Percentiles rank a stretch among this genome's conserved stretches.
These are phyloP conservation scores for Helicocarpus griseus DNA, from an alignment of 2,329 filamentous ascomycete genomes.

Conservation along the genomic window DNA sequence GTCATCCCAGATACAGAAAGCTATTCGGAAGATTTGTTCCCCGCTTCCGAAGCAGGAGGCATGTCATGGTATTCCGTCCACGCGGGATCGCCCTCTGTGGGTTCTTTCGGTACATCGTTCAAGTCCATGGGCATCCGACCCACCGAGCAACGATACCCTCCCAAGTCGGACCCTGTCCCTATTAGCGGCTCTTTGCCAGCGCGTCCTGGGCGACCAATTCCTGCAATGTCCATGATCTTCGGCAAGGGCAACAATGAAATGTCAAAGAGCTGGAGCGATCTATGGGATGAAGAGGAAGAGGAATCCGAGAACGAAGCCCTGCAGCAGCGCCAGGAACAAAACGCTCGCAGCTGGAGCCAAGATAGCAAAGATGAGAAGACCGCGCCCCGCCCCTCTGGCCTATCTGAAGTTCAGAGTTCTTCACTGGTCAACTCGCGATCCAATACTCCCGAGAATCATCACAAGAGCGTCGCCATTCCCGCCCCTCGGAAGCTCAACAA, in stretches of 20 bases:
- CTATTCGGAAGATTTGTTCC: conserved; percentile 78
- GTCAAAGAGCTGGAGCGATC: conserved; percentile 98
- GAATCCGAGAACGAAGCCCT: conserved; percentile 58
- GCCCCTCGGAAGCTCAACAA: conserved; percentile 59
- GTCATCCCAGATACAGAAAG: conserved; percentile 70
- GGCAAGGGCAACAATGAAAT: conserved; percentile 62
- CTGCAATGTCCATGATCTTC: conserved; percentile 69
- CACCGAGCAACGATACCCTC: conserved; percentile 30
- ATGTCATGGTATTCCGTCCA: conserved; percentile 69
- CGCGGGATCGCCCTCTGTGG: conserved; percentile 68
- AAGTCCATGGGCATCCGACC: conserved; percentile 54
- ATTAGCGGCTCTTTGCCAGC: conserved; percentile 69
- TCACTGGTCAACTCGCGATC: conserved; percentile 41
- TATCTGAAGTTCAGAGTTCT: conserved; percentile 43
- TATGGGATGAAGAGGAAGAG: conserved; percentile 95
- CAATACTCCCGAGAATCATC: conserved; percentile 29
- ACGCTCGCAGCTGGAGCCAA: conserved; percentile 69
- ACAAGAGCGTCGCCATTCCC: conserved; percentile 41
- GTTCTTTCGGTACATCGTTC: conserved; percentile 74
- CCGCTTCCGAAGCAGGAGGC: conserved; percentile 57
- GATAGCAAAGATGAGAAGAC: conserved; percentile 51
- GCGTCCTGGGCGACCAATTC: conserved; percentile 49
- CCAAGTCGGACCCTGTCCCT: conserved; percentile 54
- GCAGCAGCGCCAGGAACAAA: conserved; percentile 51
- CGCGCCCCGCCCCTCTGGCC: conserved; percentile 40